Conservation (phyloP, 805 yeast genomes). For the Spathaspora sp. region DNA sequence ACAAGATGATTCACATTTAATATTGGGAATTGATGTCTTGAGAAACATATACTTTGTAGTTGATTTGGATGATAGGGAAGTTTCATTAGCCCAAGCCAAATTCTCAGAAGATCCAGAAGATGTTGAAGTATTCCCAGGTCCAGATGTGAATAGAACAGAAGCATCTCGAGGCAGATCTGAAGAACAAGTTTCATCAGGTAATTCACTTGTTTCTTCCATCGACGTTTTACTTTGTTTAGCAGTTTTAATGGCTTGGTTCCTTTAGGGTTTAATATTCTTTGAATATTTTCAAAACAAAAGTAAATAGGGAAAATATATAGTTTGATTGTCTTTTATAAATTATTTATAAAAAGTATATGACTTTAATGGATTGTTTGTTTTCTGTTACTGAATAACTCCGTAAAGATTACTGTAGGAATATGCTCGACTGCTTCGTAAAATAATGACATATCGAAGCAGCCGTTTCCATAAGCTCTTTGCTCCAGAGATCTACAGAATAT, state of each 20-base stretch:
- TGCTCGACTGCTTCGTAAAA: too few relatives aligned
- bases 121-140: constrained; percentile 6
- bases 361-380: too few relatives aligned
- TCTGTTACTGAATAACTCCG: too few relatives aligned
- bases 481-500: too few relatives aligned
- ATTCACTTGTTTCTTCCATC: not conserved
- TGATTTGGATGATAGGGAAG: constrained; percentile 20
- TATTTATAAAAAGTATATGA: too few relatives aligned
- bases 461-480: too few relatives aligned
- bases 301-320: too few relatives aligned
- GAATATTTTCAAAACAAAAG: too few relatives aligned
- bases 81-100: constrained; percentile 21
- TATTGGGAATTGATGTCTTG: constrained; percentile 25
- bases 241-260: constrained; percentile 34
- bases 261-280: constrained; percentile 18
- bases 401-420: too few relatives aligned
- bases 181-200: not conserved
- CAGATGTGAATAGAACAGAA: constrained; percentile 6
- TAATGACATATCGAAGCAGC: too few relatives aligned
- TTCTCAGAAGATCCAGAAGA: constrained; percentile 14
- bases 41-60: constrained; percentile 23
- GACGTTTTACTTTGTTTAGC: not conserved
- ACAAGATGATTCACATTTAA: not conserved
- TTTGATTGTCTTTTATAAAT: too few relatives aligned
- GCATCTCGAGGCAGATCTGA: constrained; percentile 35